Conservation (phyloP, 352 stramenopile genomes). For the Globisporangium ultimum region DNA sequence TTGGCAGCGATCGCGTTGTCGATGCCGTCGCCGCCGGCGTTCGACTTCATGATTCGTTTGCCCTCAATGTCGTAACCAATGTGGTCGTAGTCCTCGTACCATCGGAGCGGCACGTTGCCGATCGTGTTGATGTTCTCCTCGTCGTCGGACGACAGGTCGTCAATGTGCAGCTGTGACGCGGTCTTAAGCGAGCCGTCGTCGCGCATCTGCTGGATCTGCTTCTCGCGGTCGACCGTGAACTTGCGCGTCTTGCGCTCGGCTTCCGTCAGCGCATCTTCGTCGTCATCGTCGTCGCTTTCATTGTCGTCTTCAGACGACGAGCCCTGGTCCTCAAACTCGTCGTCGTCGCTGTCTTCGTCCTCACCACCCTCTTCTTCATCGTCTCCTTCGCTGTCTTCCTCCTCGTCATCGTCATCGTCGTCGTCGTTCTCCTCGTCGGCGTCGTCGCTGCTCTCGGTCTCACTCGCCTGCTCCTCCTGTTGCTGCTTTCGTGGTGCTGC, state of each 20-base stretch:
- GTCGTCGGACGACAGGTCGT: conserved; percentile 99
- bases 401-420: conserved; percentile 37
- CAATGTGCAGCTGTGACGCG: conserved; percentile 92
- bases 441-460: conserved; percentile 21
- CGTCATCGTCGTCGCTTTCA: conserved; percentile 56
- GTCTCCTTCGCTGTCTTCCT: conserved; percentile 62
- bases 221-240: conserved; percentile 69
- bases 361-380: conserved; percentile 42
- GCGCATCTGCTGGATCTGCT: conserved; percentile 81
- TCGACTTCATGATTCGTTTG: conserved; percentile 94
- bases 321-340: conserved; percentile 83
- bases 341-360: conserved; percentile 48
- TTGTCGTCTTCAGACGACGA: conserved; percentile 77
- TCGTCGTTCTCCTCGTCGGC: conserved; percentile 26
- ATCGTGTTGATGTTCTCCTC: conserved; percentile 96
- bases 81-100: conserved; percentile 99
- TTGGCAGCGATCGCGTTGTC: conserved; percentile 84
- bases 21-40: conserved; percentile 83
- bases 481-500: conserved; percentile 9
- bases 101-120: conserved; percentile 97
- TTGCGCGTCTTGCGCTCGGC: conserved; percentile 80
- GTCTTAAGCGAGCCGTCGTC: conserved; percentile 79
- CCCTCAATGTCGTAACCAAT: conserved; percentile 98
- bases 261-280: conserved; percentile 68
- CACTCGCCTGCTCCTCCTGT: conserved; percentile 20